Evolutionary conservation across 2,329 filamentous ascomycete species (phyloP), one percentile per base, ranked within the genome.

Genomic region (Dothistroma pini): DNA sequence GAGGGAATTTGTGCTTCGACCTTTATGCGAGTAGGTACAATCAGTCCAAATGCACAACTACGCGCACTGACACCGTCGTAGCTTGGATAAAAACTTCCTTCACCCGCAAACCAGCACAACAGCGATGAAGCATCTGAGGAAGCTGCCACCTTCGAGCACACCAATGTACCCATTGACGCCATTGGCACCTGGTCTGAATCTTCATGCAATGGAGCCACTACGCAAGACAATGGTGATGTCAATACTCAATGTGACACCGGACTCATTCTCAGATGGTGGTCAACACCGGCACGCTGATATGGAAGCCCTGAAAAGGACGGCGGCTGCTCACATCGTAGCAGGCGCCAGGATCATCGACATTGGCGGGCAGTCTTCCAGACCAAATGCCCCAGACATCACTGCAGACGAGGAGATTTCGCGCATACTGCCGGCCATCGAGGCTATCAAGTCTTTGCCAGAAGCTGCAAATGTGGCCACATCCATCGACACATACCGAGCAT

Each of bases 261-360:
- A 99, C 77, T 97, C 93, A 10, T 99, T 99, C 79, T 97, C 93
- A 0, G 93, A 97, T 72, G 93, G 92, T 57, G 92, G 92, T 9
- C 71, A 80, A 9, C 84, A 92, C 74, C 76, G 78, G 49, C 71
- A 79, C 25, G 71, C 64, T 6, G 80, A 84, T 64, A 63, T 78
- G 1, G 63, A 75, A 25, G 68, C 78, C 29, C 81, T 95, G 29
- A 76, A 81, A 12, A 72, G 79, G 12, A 89, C 84, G 0, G 81
- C 93, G 16, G 77, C 80, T 54, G 68, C 76, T 11, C 87, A 91
- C 72, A 84, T 96, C 63, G 75, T 77, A 44, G 79, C 81, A 8
- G 92, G 93, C 35, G 91, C 90, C 14, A 89, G 87, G 12, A 93
- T 97, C 66, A 86, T 97, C 68, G 95, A 99, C 73, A 81, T 99